Conservation (phyloP, 2,329 filamentous ascomycete genomes). For the Ceratocystis colombiana region DNA sequence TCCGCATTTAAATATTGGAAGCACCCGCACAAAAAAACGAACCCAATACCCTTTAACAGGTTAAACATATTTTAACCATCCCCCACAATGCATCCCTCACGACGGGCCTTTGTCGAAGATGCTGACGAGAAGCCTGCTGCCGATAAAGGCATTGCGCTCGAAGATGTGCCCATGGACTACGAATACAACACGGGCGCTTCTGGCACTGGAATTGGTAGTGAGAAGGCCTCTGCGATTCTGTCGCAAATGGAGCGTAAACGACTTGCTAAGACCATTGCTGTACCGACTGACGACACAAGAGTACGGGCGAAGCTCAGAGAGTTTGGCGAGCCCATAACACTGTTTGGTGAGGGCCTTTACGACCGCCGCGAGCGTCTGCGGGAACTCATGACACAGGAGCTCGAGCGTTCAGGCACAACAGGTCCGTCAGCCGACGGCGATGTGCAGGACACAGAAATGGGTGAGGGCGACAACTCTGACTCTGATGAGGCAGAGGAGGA, state of each 20-base stretch:
- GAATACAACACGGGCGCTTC: slow-evolving; percentile 70
- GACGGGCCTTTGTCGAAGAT: slow-evolving; percentile 92
- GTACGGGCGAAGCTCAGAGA: slow-evolving; percentile 73
- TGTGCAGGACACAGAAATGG: slow-evolving; percentile 30
- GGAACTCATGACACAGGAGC: slow-evolving; percentile 64
- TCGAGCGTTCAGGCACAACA: slow-evolving; percentile 38
- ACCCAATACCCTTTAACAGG: not conserved
- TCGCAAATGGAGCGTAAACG: slow-evolving; percentile 87
- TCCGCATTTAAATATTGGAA: not conserved
- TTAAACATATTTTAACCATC: not conserved
- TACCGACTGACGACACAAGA: slow-evolving; percentile 85
- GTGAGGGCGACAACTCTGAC: slow-evolving; percentile 46
- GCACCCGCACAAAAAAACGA: not conserved
- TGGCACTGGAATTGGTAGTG: slow-evolving; percentile 57
- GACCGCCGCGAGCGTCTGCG: slow-evolving; percentile 81
- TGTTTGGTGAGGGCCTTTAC: slow-evolving; percentile 81
- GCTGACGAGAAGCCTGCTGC: slow-evolving; percentile 42
- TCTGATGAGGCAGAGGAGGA: slow-evolving; percentile 72
- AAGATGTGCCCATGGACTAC: slow-evolving; percentile 54
- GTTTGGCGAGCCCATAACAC: slow-evolving; percentile 82
- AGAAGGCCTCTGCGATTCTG: slow-evolving; percentile 75
- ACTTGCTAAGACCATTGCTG: slow-evolving; percentile 75
- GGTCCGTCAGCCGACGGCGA: slow-evolving; percentile 42
- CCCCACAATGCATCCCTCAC: slow-evolving; percentile 68
- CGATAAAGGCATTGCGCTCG: slow-evolving; percentile 37